Percentiles rank a stretch among this genome's conserved stretches.
phyloP scores from a whole-genome alignment of 164 flowering plant species.

The Nymphaea colorata region DNA sequence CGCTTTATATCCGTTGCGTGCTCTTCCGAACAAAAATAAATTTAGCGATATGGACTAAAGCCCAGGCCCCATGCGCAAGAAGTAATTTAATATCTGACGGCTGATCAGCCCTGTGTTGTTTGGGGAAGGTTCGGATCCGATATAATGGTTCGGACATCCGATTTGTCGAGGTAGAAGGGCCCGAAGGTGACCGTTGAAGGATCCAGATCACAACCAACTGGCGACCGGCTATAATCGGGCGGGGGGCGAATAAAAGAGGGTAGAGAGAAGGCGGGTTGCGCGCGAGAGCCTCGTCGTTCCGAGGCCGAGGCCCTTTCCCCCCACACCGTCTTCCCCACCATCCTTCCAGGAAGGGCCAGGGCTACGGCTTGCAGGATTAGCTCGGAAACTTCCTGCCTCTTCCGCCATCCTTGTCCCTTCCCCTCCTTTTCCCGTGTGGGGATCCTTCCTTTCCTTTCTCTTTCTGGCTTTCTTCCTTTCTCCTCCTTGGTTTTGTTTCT shows the following conservation, averaged over 20 bases:
- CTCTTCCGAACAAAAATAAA: too few species aligned
- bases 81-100: too few species aligned
- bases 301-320: neutral
- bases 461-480: neutral
- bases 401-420: neutral
- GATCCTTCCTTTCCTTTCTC: neutral
- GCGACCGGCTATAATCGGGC: neutral
- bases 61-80: too few species aligned
- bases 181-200: neutral
- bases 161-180: too few species aligned
- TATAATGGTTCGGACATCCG: too few species aligned
- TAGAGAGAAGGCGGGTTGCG: too few species aligned
- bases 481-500: neutral
- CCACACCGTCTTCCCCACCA: neutral
- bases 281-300: neutral
- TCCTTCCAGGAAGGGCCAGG: neutral
- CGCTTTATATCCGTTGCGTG: too few species aligned
- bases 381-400: neutral
- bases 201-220: neutral
- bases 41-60: too few species aligned
- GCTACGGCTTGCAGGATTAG: neutral
- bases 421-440: neutral
- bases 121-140: too few species aligned
- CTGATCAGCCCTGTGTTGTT: too few species aligned
- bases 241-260: neutral